Percentiles rank a stretch among this genome's conserved stretches.
phyloP scores from a whole-genome alignment of 768 basidiomycete species.

The Lentinula aciculospora region DNA sequence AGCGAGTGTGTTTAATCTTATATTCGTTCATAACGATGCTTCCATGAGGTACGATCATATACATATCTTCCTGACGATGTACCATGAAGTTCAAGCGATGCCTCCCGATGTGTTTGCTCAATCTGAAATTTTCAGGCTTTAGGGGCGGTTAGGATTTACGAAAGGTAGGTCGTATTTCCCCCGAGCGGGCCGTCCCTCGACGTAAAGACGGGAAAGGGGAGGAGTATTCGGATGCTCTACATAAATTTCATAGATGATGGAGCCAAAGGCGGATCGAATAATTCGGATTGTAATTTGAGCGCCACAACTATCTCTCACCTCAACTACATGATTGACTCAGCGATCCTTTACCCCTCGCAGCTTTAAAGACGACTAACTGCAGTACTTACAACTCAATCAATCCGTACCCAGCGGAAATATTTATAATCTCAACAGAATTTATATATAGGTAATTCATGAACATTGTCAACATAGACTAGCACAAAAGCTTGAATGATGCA shows the following conservation, averaged over 20 bases:
- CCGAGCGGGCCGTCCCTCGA: slow-evolving; percentile 65
- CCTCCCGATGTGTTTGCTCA: not conserved
- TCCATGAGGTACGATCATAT: slow-evolving; percentile 49
- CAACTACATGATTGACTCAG: not conserved
- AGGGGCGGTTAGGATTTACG: slow-evolving; percentile 79
- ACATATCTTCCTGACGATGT: not conserved
- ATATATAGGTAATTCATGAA: not conserved
- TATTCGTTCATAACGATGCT: slow-evolving; percentile 80
- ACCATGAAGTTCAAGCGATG: not conserved
- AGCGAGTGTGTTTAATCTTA: slow-evolving; percentile 86
- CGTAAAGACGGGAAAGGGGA: slow-evolving; percentile 67
- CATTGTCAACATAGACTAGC: not conserved
- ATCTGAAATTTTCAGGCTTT: slow-evolving; percentile 59
- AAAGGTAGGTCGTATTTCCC: slow-evolving; percentile 78
- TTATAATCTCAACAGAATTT: not conserved
- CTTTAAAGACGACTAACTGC: not conserved
- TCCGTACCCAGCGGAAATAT: not conserved
- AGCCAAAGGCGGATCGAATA: slow-evolving; percentile 9
- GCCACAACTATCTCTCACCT: not conserved
- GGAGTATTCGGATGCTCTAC: slow-evolving; percentile 88
- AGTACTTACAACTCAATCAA: not conserved
- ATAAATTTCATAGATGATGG: slow-evolving; percentile 50
- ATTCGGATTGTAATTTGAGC: not conserved
- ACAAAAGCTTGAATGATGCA: not conserved
- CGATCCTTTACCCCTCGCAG: not conserved